Conservation (phyloP, 192 early-diverging fungal species). For the Dissophora globulifera region DNA sequence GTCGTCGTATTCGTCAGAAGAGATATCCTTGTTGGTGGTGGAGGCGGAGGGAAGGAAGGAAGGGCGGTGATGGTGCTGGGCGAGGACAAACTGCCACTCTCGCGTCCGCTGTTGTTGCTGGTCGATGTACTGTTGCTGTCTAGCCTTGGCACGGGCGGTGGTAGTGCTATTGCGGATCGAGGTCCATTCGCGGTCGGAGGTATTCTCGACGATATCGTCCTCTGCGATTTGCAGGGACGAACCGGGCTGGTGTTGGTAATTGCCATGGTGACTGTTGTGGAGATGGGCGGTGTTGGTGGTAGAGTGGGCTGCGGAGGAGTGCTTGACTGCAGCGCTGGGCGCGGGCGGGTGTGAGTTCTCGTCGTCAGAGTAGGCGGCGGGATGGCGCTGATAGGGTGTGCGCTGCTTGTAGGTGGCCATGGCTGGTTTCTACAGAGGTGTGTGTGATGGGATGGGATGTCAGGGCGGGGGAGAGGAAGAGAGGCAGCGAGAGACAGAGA, state of each 20-base stretch:
- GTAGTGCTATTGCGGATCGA: slow-evolving; percentile 31
- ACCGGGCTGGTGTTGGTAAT: not conserved
- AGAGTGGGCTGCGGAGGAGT: not conserved
- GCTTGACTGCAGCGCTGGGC: not conserved
- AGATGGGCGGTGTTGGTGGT: not conserved
- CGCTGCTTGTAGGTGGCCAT: slow-evolving; percentile 52
- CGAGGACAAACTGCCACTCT: slow-evolving; percentile 44
- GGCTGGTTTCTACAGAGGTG: not conserved
- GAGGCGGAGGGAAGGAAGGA: not conserved
- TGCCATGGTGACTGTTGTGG: not conserved
- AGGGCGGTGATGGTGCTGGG: slow-evolving; percentile 25
- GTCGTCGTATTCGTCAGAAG: slow-evolving; percentile 38
- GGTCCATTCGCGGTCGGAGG: slow-evolving; percentile 39
- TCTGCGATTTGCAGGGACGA: not conserved
- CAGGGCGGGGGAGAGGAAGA: not conserved
- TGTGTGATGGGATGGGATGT: not conserved
- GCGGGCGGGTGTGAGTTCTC: slow-evolving; percentile 12
- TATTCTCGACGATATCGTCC: slow-evolving; percentile 30
- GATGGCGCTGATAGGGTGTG: slow-evolving; percentile 30
- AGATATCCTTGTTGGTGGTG: slow-evolving; percentile 9
- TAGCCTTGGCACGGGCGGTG: slow-evolving; percentile 24
- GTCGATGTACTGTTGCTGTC: slow-evolving; percentile 45
- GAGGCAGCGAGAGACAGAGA: not conserved
- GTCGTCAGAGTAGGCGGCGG: slow-evolving; percentile 26
- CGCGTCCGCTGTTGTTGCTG: slow-evolving; percentile 42